phyloP scores from a whole-genome alignment of 1,139 yeast species.

The Suhomyces bokatorum region DNA sequence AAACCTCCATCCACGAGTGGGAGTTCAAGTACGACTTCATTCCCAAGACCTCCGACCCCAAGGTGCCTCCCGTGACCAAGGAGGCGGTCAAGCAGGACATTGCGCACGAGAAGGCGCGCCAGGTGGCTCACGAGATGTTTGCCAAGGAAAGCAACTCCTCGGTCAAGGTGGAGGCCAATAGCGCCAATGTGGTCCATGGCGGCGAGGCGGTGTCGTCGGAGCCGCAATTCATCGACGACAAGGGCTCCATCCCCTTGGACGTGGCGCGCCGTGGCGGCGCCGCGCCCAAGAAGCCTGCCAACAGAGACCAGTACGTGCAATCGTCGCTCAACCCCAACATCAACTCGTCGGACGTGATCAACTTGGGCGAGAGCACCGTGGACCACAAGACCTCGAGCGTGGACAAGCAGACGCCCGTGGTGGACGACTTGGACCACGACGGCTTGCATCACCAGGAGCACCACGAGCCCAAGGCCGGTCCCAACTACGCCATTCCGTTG shows the following conservation, averaged over 20 bases:
- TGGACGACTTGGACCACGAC: conserved; percentile 46
- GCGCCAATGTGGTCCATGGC: conserved; percentile 45
- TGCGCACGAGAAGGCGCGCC: conserved; percentile 42
- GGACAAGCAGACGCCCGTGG: conserved; percentile 30
- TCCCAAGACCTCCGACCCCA: conserved; percentile 46
- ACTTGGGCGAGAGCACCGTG: conserved; percentile 39
- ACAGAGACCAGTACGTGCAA: conserved; percentile 46
- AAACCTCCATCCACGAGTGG: conserved; percentile 50
- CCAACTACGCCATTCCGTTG: conserved; percentile 13
- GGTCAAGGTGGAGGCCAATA: conserved; percentile 48
- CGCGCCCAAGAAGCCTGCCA: conserved; percentile 33
- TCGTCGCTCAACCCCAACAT: conserved; percentile 45
- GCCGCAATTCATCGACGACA: conserved; percentile 43
- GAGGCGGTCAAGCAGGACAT: conserved; percentile 53
- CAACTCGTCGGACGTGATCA: conserved; percentile 39
- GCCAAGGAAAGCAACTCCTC: conserved; percentile 38
- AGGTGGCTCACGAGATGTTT: conserved; percentile 45
- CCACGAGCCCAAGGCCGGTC: neutral
- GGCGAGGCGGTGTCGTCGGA: conserved; percentile 44
- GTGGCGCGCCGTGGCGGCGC: conserved; percentile 11
- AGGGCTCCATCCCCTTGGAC: conserved; percentile 22
- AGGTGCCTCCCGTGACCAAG: conserved; percentile 53
- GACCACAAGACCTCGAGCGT: conserved; percentile 39
- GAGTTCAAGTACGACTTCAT: conserved; percentile 54
- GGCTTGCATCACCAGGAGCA: conserved; percentile 16